Percentiles rank a stretch among this genome's conserved stretches.
Conservation (phyloP, 2,329 filamentous ascomycete genomes). For the Macrophomina pseudophaseolina region DNA sequence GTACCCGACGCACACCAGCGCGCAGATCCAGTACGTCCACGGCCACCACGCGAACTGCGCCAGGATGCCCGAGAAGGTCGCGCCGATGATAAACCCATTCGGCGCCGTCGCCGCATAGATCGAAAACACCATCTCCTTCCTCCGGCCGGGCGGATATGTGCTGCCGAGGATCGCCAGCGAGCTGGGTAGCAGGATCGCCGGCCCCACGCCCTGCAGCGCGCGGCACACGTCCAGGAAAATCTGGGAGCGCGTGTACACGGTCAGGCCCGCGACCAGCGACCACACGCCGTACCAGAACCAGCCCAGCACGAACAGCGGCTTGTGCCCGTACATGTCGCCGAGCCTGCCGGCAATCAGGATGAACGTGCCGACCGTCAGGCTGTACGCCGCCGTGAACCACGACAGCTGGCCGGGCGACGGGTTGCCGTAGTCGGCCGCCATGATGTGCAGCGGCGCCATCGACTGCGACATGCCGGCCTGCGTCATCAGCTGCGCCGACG, state of each 20-base stretch:
- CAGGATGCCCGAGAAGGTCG: constrained; percentile 48
- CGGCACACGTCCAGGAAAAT: constrained; percentile 44
- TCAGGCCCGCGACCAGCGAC: constrained; percentile 53
- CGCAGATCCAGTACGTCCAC: constrained; percentile 56
- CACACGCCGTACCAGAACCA: constrained; percentile 57
- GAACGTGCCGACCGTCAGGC: constrained; percentile 56
- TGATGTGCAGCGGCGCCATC: constrained; percentile 49
- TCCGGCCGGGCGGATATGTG: constrained; percentile 60
- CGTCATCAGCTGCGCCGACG: constrained; percentile 45
- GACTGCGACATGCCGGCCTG: constrained; percentile 47
- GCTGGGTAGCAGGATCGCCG: constrained; percentile 68
- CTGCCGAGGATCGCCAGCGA: constrained; percentile 66
- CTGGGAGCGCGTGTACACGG: constrained; percentile 45
- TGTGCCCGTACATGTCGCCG: constrained; percentile 58
- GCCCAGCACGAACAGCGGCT: constrained; percentile 55
- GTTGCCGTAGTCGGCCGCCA: constrained; percentile 48
- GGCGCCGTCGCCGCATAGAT: constrained; percentile 58
- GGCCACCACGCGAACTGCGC: constrained; percentile 57
- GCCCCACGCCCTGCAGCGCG: constrained; percentile 59
- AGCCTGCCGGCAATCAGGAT: constrained; percentile 56
- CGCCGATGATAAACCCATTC: constrained; percentile 49
- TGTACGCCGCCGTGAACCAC: constrained; percentile 57
- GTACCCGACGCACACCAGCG: constrained; percentile 46
- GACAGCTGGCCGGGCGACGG: constrained; percentile 48
- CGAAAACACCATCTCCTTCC: constrained; percentile 66